Evolutionary conservation across 1,284 basidiomycete species (phyloP), one percentile per base, ranked within the genome.

Genomic region (Lentinus polychrous): DNA sequence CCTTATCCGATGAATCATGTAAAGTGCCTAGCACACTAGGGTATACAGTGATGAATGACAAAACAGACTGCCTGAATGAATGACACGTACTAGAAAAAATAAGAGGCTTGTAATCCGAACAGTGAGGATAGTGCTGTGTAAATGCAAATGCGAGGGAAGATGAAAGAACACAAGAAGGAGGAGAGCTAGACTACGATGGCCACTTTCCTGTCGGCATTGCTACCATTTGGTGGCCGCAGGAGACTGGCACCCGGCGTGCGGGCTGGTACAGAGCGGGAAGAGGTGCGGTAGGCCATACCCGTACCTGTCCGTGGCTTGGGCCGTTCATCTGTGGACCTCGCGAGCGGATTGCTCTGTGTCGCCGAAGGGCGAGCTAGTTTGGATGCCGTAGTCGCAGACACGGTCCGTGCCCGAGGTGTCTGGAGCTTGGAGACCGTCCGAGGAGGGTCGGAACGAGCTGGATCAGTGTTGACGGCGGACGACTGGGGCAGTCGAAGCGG

Each of bases 221-320:
- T 12, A 14, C 20, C 22, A 7, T 12, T 6, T 3, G 39, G 18
- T 5, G 39, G 39, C 7, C 39, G 39, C 3, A 40, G 39, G 12
- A 40, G 20, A 40, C 39, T 40, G n/a, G 17, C 5, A 6, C 4
- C 20, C 8, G 39, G 39, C 12, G 39, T 5, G 12, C 39, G 39
- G 20, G 14, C 20, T 4, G 35, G 33, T 10, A 17, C 17, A 20
- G 39, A 20, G 22, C 39, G n/a, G 23, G 18, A 31, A 2, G 48
- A 43, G 22, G 44, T 42, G 17, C 40, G 48, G 56, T 85, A 85
- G 38, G 70, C 67, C 83, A 86, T 85, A 32, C 83, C 83, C 8
- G 82, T 83, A 5, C 83, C 83, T 12, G 78, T 84, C 33, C 83
- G 64, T 12, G 82, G 78, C 51, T 68, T 74, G 18, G 47, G 47